A percentile compares a stretch with the other conserved stretches of the same genome.
Conservation (phyloP, 345 rosid genomes). For the Eucalyptus polyanthemos region DNA sequence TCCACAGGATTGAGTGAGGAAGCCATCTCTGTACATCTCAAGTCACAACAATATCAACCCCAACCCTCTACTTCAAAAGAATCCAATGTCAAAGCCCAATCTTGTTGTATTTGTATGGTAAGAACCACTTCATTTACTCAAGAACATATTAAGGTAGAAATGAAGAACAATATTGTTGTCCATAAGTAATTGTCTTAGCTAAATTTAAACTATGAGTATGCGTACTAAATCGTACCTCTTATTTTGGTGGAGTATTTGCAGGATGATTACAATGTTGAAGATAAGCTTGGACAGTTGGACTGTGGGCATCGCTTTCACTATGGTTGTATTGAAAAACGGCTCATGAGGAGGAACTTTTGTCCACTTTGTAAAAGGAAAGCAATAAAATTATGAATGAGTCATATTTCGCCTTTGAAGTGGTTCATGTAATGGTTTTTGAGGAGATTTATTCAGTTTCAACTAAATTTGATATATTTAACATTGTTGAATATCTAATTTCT, state of each 20-base stretch:
- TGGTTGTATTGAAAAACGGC: too few species aligned
- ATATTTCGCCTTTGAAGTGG: too few species aligned
- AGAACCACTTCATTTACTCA: neutral
- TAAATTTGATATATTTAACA: too few species aligned
- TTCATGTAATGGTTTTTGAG: too few species aligned
- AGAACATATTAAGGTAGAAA: neutral
- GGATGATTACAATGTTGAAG: neutral
- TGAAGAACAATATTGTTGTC: too few species aligned
- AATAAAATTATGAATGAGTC: too few species aligned
- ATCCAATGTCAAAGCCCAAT: neutral
- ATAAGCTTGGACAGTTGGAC: neutral
- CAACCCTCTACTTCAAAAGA: neutral
- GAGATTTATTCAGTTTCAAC: too few species aligned
- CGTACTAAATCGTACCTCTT: too few species aligned
- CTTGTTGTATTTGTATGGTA: neutral
- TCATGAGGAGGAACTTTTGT: too few species aligned
- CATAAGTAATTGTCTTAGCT: neutral
- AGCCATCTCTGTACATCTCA: neutral
- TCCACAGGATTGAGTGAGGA: neutral
- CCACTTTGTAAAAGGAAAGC: too few species aligned
- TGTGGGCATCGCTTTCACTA: too few species aligned
- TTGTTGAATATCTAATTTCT: too few species aligned
- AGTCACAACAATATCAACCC: neutral
- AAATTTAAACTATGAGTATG: neutral
- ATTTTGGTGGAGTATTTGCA: neutral